Evolutionary conservation across 1,284 basidiomycete genomes (phyloP), one percentile per base, ranked within the genome.

Genomic region (Microbotryomycetes sp.): DNA sequence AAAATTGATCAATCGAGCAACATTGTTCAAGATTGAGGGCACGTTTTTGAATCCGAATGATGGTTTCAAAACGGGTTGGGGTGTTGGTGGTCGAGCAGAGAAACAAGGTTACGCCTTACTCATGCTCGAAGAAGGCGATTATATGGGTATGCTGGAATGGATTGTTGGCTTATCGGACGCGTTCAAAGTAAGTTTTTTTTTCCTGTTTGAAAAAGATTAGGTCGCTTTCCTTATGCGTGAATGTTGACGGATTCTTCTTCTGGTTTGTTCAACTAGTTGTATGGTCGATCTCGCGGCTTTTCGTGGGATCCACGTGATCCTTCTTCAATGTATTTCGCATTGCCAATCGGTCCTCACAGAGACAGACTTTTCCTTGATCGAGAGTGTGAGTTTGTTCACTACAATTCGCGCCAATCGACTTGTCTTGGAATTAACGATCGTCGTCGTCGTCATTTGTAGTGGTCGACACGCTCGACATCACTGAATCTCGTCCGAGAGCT

Each of bases 81-180:
- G 78, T 42, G 77, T 79, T 63, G 72, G 72, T 9, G 73, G 74
- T 0, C 57, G 67, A 26, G 67, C 62, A 12, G 67, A 70, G 51
- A 66, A 65, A 51, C 67, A 71, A 42, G 67, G 64, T 1, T 66
- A 50, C n/a, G 63, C 66, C 3, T 49, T 69, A 5, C 36, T 70
- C 26, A 70, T 71, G 70, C 63, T 70, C 48, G 69, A 65, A 26
- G 72, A 74, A 50, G 76, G 75, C 15, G 71, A 73, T 36, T 73
- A 70, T 25, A 81, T 82, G 50, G 92, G 93, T 76, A 94, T 97
- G 90, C 80, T 97, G 69, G 88, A 87, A 74, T 98, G 94, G 93
- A 80, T 96, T 57, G 84, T 92, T 62, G 91, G 89, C 69, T 14
- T 64, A 23, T 60, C 56, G 15, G 64, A 67, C 29, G 63, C 59